Evolutionary conservation across 306 rosid genomes (phyloP).

Genomic region (Prunus davidiana): DNA sequence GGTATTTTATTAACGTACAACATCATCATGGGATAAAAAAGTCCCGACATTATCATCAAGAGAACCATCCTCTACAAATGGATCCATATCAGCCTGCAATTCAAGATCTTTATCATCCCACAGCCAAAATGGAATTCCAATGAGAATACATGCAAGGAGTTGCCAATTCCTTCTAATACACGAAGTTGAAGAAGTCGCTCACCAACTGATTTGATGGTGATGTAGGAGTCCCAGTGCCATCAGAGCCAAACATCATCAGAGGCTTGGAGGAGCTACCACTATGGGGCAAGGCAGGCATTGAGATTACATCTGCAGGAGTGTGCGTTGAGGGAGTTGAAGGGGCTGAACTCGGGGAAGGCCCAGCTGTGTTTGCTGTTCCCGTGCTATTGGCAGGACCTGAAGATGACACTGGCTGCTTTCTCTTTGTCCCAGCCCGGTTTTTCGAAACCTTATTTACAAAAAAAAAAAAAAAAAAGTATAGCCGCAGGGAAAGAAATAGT

Average conservation of each 20-base stretch:
- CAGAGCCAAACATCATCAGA: conserved; percentile 74
- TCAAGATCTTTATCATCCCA: conserved; percentile 99
- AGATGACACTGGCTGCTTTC: conserved; percentile 94
- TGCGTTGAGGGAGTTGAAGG: conserved; percentile 98
- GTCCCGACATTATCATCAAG: conserved; percentile 96
- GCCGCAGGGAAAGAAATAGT: too few species aligned
- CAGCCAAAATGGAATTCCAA: conserved; percentile 93
- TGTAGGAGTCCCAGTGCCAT: conserved; percentile 78
- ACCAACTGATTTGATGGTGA: conserved; percentile 97
- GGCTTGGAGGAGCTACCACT: conserved; percentile 88
- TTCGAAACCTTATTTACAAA: conserved; percentile 59
- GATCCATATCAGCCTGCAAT: conserved; percentile 99
- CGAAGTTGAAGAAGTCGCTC: conserved; percentile 36
- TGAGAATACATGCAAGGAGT: conserved; percentile 71
- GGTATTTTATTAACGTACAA: conserved; percentile 22
- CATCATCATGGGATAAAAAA: conserved; percentile 93
- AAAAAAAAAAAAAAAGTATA: too few species aligned
- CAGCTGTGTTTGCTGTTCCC: conserved; percentile 94
- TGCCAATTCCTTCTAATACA: conserved; percentile 41
- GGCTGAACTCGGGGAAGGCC: conserved; percentile 97
- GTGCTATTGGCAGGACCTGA: conserved; percentile 99
- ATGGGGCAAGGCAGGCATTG: conserved; percentile 91
- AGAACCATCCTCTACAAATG: conserved; percentile 90
- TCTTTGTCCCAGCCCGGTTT: conserved; percentile 92
- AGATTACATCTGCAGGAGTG: conserved; percentile 94